These are phyloP conservation scores for Lactarius psammicola DNA, from an alignment of 768 basidiomycete species.

Conservation along the genomic window DNA sequence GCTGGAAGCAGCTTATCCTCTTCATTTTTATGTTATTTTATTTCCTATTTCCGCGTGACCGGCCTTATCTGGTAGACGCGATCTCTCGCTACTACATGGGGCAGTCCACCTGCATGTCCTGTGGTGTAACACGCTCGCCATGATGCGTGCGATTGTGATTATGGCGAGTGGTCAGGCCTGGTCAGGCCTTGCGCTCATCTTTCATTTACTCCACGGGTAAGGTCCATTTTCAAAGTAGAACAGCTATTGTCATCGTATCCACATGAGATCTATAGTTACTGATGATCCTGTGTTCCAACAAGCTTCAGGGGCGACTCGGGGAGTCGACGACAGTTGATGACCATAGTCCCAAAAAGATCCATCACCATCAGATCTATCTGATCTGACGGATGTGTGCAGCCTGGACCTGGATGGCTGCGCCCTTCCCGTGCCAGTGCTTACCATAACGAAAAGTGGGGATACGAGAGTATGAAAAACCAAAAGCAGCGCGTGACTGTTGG, in stretches of 20 bases:
- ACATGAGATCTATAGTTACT: neutral
- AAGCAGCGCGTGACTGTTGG: slow-evolving; percentile 8
- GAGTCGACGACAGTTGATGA: slow-evolving; percentile 4
- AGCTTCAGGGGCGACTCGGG: neutral
- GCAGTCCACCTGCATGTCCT: neutral
- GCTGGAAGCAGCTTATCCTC: neutral
- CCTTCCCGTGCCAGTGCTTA: neutral
- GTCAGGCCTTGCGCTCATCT: slow-evolving; percentile 3
- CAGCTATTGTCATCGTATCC: neutral
- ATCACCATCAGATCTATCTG: slow-evolving; percentile 8
- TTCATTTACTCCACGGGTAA: neutral
- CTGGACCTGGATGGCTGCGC: neutral
- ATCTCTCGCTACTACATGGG: slow-evolving; percentile 13
- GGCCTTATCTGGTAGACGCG: slow-evolving; percentile 11
- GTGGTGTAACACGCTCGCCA: neutral
- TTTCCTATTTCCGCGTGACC: slow-evolving; percentile 3
- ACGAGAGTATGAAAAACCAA: neutral
- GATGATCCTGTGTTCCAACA: neutral
- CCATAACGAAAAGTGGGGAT: slow-evolving; percentile 11
- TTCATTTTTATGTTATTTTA: neutral
- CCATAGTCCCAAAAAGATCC: neutral
- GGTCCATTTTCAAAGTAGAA: neutral
- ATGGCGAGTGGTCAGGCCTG: neutral
- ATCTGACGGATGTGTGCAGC: neutral
- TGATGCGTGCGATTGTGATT: neutral